Evolutionary conservation across 164 flowering plant genomes (phyloP), one percentile per base, ranked within the genome.

Genomic region (Warburgia ugandensis): DNA sequence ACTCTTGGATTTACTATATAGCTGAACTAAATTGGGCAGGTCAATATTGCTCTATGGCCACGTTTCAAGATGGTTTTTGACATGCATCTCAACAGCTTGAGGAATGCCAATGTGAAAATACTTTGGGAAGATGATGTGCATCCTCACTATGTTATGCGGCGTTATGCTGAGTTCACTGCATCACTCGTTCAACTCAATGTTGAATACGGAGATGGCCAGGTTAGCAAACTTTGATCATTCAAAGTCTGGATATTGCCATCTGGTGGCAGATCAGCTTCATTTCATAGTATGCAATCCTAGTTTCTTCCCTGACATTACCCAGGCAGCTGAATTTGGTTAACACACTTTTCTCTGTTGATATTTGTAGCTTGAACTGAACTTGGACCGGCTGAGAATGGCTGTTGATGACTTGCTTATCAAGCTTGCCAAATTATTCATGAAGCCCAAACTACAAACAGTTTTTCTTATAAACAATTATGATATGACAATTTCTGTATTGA

Each of bases 51-150:
- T 47, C 45, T 94, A 39, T 94, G 99, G 99, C 99, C 99, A 45
- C 94, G 94, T 55, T 94, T 94, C 71, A 94, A 94, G 77, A 76
- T 89, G 87, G 97, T 89, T 10, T 94, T 94, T 68, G 99, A 94
- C 72, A 65, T 89, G 97, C 97, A 94, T 64, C 80, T 94, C 42
- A 79, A 58, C 67, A 94, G 99, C 73, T 59, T 92, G 57, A 78
- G 89, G 2, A 88, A 77, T 73, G 99, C 99, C 49, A 86, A 79
- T 62, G 74, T 86, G 56, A 83, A 68, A 68, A 73, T 78, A 3
- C 67, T 94, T 58, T 94, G 99, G 99, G 99, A 94, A 75, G 99
- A 94, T 71, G 99, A 94, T 67, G 79, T 84, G 35, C 99, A 80
- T 75, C 97, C 99, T 45, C 99, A 94, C 60, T 94, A 89, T 69